These are phyloP conservation scores for Leccinum fibrillosum DNA, from an alignment of 768 basidiomycete species.

Conservation along the genomic window DNA sequence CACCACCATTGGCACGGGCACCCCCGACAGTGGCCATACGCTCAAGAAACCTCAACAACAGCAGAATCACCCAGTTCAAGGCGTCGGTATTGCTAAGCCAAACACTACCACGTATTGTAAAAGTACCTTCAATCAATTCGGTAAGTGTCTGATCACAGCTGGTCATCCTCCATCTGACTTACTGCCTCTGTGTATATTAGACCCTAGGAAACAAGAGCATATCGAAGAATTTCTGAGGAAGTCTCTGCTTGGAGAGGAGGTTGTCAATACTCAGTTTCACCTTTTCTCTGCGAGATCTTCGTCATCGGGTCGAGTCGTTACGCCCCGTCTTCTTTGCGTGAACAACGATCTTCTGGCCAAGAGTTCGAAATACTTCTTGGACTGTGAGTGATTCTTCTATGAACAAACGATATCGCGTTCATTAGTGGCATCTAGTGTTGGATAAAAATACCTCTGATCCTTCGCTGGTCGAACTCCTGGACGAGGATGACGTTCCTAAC, in stretches of 20 bases:
- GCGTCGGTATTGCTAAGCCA: too few relatives aligned
- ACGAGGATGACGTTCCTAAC: background rate
- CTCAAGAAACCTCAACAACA: background rate
- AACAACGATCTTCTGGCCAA: background rate
- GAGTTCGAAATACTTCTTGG: background rate
- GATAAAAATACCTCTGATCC: background rate
- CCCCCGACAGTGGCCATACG: background rate
- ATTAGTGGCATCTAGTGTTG: background rate
- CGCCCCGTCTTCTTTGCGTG: background rate
- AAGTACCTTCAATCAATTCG: background rate
- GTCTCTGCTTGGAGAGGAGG: background rate
- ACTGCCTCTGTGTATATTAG: background rate
- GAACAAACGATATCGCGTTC: background rate
- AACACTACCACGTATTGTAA: too few relatives aligned
- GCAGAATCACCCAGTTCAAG: too few relatives aligned
- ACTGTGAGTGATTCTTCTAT: background rate
- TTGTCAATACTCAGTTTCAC: background rate
- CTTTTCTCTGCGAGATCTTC: background rate
- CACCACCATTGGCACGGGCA: background rate
- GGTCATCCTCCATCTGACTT: background rate
- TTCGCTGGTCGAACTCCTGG: background rate
- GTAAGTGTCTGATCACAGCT: background rate
- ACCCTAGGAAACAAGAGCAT: background rate
- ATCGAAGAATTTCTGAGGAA: background rate
- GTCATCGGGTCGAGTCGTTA: background rate